Conservation (phyloP, 345 rosid species). For the Toxicodendron radicans region DNA sequence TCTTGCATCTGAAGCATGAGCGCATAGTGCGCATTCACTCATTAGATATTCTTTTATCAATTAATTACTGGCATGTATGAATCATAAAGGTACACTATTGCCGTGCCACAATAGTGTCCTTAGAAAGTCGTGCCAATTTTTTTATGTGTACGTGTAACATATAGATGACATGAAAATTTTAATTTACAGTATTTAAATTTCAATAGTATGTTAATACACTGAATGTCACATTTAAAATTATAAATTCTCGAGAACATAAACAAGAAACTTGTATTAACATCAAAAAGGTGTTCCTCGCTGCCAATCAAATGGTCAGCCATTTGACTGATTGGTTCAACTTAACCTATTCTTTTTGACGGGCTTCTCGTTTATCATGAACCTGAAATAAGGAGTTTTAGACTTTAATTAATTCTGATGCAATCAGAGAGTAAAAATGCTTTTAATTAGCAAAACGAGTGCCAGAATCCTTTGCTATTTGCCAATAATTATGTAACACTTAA, state of each 20-base stretch:
- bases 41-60: slow-evolving; percentile 18
- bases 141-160: no score
- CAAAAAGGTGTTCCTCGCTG: background rate
- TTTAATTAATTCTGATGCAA: background rate
- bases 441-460: background rate
- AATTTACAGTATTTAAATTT: no score
- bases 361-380: background rate
- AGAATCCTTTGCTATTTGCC: background rate
- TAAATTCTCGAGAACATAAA: no score
- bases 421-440: background rate
- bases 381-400: background rate
- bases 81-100: slow-evolving; percentile 21
- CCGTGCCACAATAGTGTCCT: background rate
- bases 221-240: no score
- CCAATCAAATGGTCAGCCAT: background rate
- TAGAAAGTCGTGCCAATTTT: no score
- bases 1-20: slow-evolving; percentile 33
- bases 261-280: no score
- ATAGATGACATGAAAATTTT: no score
- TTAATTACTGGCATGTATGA: slow-evolving; percentile 5
- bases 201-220: no score
- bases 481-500: no score
- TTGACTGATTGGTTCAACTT: background rate
- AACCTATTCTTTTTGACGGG: background rate
- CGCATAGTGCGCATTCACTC: slow-evolving; percentile 22